phyloP scores from a whole-genome alignment of 352 stramenopile genomes.

The Bremia lactucae region DNA sequence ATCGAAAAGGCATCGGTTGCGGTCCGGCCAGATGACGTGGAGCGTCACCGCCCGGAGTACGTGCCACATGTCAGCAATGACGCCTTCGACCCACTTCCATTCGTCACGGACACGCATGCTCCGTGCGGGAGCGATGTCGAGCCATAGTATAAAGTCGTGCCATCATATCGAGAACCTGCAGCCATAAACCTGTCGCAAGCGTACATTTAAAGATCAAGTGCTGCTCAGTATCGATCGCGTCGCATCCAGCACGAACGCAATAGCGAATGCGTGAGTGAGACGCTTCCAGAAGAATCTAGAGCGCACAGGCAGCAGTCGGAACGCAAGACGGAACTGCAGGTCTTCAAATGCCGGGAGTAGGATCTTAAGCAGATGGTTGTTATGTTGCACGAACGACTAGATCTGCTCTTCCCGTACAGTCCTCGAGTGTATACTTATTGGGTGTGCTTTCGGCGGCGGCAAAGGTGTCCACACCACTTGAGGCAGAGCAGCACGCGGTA shows the following conservation, averaged over 20 bases:
- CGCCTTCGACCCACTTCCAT: not conserved
- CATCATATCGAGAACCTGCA: not conserved
- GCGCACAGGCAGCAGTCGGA: conserved; percentile 3
- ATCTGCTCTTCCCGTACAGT: too few relatives aligned
- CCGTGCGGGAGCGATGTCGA: not conserved
- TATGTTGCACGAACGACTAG: not conserved
- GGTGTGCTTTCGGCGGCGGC: too few relatives aligned
- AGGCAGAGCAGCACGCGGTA: too few relatives aligned
- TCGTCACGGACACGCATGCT: not conserved
- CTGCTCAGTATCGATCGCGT: not conserved
- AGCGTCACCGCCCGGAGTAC: not conserved
- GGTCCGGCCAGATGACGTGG: not conserved
- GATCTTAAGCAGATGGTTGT: conserved; percentile 1
- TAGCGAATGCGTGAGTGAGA: not conserved
- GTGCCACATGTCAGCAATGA: not conserved
- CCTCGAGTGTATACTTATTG: too few relatives aligned
- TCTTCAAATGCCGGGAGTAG: conserved; percentile 1
- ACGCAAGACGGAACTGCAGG: conserved; percentile 1
- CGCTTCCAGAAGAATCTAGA: conserved; percentile 1
- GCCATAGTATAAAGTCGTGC: not conserved
- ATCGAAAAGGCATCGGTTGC: not conserved
- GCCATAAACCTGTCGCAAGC: not conserved
- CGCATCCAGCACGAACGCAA: not conserved
- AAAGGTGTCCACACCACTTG: too few relatives aligned
- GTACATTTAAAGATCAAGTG: conserved; percentile 6